These are phyloP conservation scores for Penicillium dipodomyicola DNA, from an alignment of 495 filamentous ascomycete species.

Conservation along the genomic window DNA sequence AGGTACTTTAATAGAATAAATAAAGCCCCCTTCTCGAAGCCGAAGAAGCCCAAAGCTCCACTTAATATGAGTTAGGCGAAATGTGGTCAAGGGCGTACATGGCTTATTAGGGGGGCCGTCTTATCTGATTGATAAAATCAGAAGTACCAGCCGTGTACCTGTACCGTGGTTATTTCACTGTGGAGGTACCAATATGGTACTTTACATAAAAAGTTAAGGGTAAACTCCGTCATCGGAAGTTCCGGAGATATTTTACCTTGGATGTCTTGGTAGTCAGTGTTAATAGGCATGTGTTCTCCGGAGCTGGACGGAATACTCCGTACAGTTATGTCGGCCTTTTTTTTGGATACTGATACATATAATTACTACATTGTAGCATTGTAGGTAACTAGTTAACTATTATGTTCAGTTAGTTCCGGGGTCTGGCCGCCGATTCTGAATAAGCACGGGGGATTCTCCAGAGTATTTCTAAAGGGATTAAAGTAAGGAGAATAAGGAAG, in stretches of 20 bases:
- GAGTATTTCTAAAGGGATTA: background rate
- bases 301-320: no score
- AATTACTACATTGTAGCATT: no score
- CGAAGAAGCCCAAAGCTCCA: background rate
- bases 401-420: background rate
- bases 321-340: no score
- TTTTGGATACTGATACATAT: no score
- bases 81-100: slow-evolving; percentile 5
- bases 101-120: slow-evolving; percentile 5
- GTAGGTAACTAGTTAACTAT: no score
- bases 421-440: slow-evolving; percentile 3
- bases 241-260: background rate
- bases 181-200: slow-evolving; percentile 1
- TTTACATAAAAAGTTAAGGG: background rate
- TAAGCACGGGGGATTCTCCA: background rate
- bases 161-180: background rate
- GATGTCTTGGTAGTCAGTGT: background rate
- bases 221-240: slow-evolving; percentile 34
- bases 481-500: slow-evolving; percentile 1
- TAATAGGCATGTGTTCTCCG: no score
- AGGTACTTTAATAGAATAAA: background rate
- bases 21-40: slow-evolving; percentile 15
- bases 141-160: slow-evolving; percentile 3
- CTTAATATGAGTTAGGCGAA: slow-evolving; percentile 12
- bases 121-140: slow-evolving; percentile 34